Conservation (phyloP, 1,284 basidiomycete species). For the Ustilago esculenta region DNA sequence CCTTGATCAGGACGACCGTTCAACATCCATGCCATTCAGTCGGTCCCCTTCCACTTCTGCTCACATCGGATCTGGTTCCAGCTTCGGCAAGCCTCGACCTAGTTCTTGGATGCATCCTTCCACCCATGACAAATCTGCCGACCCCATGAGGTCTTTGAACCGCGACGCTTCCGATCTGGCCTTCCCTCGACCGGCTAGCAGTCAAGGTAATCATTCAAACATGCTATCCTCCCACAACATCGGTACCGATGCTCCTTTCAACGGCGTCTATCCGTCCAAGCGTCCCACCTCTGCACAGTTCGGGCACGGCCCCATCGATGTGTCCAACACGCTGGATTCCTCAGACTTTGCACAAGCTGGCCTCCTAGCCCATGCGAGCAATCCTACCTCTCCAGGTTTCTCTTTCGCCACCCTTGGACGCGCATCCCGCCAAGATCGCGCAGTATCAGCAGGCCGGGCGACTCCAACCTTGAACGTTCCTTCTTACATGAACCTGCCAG, state of each 20-base stretch:
- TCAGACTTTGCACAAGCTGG: not conserved
- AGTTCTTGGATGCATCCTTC: conserved; percentile 46
- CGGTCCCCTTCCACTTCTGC: conserved; percentile 7
- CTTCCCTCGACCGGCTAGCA: conserved; percentile 29
- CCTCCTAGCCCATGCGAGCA: conserved; percentile 4
- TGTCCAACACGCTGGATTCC: conserved; percentile 4
- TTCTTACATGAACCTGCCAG: conserved; percentile 34
- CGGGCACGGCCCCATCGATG: conserved; percentile 11
- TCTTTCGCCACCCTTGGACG: conserved; percentile 10
- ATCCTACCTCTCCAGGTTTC: conserved; percentile 13
- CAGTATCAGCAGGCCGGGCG: conserved; percentile 15
- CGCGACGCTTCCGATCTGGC: conserved; percentile 4
- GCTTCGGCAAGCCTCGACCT: conserved; percentile 19
- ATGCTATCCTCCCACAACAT: not conserved
- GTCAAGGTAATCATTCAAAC: conserved; percentile 22
- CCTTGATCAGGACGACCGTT: conserved; percentile 13
- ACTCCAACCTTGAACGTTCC: conserved; percentile 37
- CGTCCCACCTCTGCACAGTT: conserved; percentile 20
- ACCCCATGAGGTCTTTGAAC: conserved; percentile 1
- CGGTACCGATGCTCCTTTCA: conserved; percentile 12
- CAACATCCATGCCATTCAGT: conserved; percentile 4
- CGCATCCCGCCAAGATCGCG: conserved; percentile 2
- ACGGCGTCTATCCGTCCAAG: conserved; percentile 1
- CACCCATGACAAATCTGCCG: conserved; percentile 13
- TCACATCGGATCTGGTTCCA: conserved; percentile 1